Base-by-base conservation (phyloP, 371 early-diverging fungal species). In the Furculomyces boomerangus region DNA sequence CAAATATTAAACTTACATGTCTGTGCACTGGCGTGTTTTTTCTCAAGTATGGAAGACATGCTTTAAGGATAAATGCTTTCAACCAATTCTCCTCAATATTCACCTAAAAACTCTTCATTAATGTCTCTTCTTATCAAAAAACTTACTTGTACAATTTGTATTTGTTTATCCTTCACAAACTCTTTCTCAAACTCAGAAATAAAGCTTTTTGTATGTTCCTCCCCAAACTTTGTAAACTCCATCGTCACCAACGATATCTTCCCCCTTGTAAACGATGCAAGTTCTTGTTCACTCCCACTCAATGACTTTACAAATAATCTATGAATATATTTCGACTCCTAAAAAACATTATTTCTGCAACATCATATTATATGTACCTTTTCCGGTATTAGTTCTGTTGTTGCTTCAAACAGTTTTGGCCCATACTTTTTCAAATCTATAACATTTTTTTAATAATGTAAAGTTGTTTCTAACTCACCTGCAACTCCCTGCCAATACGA, bases 11-110 rank as follows among this genome's bases (percentile, higher is more conserved):
- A 8, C 47, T 28, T 13, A 22, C 52, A 24, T 68, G 66, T 0
- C 53, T 52, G 31, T 62, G 50, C 35, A 56, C 55, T 1, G 69
- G 70, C 2, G 63, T 43, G 20, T 39, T 28, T 20, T 51, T 45
- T 22, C 57, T 41, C 43, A 64, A 35, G 39, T 54, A 62, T 18
- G 69, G 65, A 22, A 69, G 32, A 29, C 62, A 69, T 54, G 67
- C 28, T n/a, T 53, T 48, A 30, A 69, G 53, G 32, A 68, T 56
- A 13, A 52, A 46, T 3, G 63, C 69, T 63, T 69, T 69, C n/a
- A 61, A 58, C 60, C 57, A 61, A 41, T 69, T 69, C 55, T 69
- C 69, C 52, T 67, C 67, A 27, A 67, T 54, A 20, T 67, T 67
- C 20, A 59, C 51, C 64, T 46, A 46, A 16, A 35, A 35, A 46